Percentiles rank a stretch among this genome's conserved stretches.
These are phyloP conservation scores for Aspergillus sp. DNA, from an alignment of 2,329 filamentous ascomycete genomes.

Conservation along the genomic window DNA sequence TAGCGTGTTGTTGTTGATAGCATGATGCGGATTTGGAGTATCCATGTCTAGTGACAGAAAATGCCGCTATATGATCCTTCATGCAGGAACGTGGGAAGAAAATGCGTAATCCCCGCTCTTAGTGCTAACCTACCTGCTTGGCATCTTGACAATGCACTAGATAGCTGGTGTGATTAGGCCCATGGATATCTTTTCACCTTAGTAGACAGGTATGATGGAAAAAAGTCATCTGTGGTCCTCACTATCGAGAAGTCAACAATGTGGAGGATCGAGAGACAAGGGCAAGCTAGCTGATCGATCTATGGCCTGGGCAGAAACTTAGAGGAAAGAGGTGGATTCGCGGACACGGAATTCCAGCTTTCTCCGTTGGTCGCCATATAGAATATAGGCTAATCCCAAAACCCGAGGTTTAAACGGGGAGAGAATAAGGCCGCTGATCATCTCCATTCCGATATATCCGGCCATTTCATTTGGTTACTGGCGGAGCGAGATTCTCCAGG, in stretches of 20 bases:
- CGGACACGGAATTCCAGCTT: not conserved
- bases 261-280: not conserved
- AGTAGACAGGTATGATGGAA: not conserved
- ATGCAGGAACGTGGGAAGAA: conserved; percentile 3
- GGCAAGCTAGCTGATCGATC: not conserved
- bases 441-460: conserved; percentile 6
- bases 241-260: not conserved
- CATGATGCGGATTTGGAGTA: not conserved
- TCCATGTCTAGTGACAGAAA: not conserved
- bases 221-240: not conserved
- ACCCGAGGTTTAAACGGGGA: conserved; percentile 3
- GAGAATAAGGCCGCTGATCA: conserved; percentile 2
- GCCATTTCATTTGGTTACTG: not conserved
- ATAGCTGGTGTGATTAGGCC: not conserved
- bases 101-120: conserved; percentile 17
- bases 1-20: not conserved
- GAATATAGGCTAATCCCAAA: not conserved
- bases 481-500: not conserved
- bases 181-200: no score
- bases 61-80: not conserved
- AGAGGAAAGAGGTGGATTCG: not conserved
- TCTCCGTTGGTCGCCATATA: not conserved
- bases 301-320: not conserved
- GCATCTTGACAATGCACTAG: conserved; percentile 2
- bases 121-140: conserved; percentile 18